A percentile compares a stretch with the other conserved stretches of the same genome.
These are phyloP conservation scores for Dactylellina parvicollis DNA, from an alignment of 2,329 filamentous ascomycete species.

Conservation along the genomic window DNA sequence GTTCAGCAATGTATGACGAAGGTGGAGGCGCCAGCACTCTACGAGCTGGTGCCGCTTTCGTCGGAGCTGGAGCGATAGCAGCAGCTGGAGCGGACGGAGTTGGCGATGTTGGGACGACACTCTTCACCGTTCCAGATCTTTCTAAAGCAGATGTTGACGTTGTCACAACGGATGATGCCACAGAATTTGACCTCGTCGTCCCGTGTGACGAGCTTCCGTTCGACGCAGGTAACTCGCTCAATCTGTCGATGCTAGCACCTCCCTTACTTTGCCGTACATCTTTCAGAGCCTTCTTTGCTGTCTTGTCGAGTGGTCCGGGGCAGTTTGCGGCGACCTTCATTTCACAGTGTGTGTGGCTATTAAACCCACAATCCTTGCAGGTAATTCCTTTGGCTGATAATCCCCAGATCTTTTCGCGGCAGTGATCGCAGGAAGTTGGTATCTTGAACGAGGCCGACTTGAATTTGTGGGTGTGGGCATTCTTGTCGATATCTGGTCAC, in stretches of 20 bases:
- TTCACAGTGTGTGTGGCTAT: slow-evolving; percentile 97
- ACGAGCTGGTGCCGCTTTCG: slow-evolving; percentile 42
- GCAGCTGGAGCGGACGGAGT: slow-evolving; percentile 31
- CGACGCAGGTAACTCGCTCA: slow-evolving; percentile 50
- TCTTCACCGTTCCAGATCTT: slow-evolving; percentile 37
- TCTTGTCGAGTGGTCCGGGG: slow-evolving; percentile 90
- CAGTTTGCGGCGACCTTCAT: slow-evolving; percentile 98
- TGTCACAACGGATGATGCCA: slow-evolving; percentile 55
- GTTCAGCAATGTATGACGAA: slow-evolving; percentile 76
- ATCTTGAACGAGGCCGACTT: slow-evolving; percentile 99
- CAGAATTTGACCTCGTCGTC: slow-evolving; percentile 56
- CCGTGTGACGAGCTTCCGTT: slow-evolving; percentile 31
- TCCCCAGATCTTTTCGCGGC: slow-evolving; percentile 96
- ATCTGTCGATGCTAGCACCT: slow-evolving; percentile 29
- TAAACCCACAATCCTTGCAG: slow-evolving; percentile 95
- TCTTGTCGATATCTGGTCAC: slow-evolving; percentile 79
- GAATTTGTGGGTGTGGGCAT: slow-evolving; percentile 95
- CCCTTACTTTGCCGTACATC: slow-evolving; percentile 55
- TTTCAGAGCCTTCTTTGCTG: slow-evolving; percentile 86
- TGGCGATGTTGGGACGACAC: slow-evolving; percentile 1
- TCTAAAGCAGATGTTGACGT: slow-evolving; percentile 31
- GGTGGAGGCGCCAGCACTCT: slow-evolving; percentile 90
- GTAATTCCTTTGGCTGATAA: slow-evolving; percentile 95
- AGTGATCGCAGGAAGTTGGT: slow-evolving; percentile 96
- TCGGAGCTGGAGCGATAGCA: no score